Base-by-base conservation (phyloP, 1,284 basidiomycete species). In the Cutaneotrichosporon mucoides region DNA sequence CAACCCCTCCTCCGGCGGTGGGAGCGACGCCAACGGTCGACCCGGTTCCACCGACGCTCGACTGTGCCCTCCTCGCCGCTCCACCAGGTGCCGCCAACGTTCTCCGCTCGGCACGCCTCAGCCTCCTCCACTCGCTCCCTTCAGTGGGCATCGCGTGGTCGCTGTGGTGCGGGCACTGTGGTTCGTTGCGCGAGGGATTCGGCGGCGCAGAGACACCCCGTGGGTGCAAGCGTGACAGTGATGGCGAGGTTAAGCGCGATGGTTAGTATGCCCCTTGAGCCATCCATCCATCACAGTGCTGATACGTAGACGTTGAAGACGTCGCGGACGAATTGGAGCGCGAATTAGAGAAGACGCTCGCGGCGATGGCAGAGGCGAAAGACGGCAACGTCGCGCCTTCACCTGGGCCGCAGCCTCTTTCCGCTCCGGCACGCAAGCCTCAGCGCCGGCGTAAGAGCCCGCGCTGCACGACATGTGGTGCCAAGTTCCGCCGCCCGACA, bases 151-250 rank as follows among this genome's bases (percentile, higher is more conserved):
- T 73, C 64, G 68, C 74, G 67, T 64, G 59, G 63, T 54, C 52
- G 34, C 10, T 76, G 68, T 64, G 76, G 76, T 37, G 69, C 36
- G 55, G 55, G 16, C 47, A 40, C 6, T 64, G 63, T 48, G 63
- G 63, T 10, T 51, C 68, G 11, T 53, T 77, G 9, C 58, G 67
- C n/a, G 62, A 66, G 8, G 67, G 66, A 13, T 58, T 59, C n/a
- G 68, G 66, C 6, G 71, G 69, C 47, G 60, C 64, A n/a, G 52
- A 55, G 37, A 34, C 46, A 7, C 24, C 50, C 33, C 37, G 10
- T 4, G 24, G 38, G 4, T 15, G 38, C 36, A 45, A 51, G 56
- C 43, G 44, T 36, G 54, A 42, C 15, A 54, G 24, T 12, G 47
- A 49, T 34, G 40, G 57, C 46, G 38, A 58, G 48, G n/a, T 57